Percentiles rank a stretch among this genome's conserved stretches.
Conservation (phyloP, 108 stramenopile genomes). For the Pseudonitzschia multiseries region DNA sequence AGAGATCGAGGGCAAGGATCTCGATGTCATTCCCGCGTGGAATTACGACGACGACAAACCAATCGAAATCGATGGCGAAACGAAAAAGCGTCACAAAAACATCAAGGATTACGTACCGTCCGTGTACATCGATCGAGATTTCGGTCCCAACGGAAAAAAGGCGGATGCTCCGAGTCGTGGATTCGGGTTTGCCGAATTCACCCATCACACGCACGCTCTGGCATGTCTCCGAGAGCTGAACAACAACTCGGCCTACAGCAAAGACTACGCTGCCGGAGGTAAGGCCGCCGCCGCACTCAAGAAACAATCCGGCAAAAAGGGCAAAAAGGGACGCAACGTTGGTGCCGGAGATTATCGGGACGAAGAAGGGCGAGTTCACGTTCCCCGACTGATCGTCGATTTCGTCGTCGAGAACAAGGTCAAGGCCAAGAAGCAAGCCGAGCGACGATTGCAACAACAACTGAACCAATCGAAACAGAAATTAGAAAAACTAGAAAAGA, state of each 20-base stretch:
- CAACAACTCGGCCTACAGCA: conserved; percentile 90
- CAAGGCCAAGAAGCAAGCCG: conserved; percentile 82
- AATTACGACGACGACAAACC: conserved; percentile 16
- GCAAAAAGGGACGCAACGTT: conserved; percentile 16
- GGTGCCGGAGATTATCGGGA: conserved; percentile 40
- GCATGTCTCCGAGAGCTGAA: conserved; percentile 95
- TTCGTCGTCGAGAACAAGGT: conserved; percentile 86
- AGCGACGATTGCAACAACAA: conserved; percentile 68
- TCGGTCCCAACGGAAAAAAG: conserved; percentile 46
- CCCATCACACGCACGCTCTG: conserved; percentile 93
- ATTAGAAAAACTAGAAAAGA: conserved; percentile 46
- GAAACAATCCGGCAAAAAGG: conserved; percentile 42
- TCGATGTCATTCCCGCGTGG: conserved; percentile 30
- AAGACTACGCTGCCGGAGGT: conserved; percentile 69
- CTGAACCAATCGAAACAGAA: conserved; percentile 73
- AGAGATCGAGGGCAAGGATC: conserved; percentile 22
- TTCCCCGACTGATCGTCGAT: conserved; percentile 83
- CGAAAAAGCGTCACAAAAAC: conserved; percentile 43
- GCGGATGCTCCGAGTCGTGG: conserved; percentile 81
- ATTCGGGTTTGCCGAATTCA: conserved; percentile 98
- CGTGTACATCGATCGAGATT: conserved; percentile 79
- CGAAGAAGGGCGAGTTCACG: conserved; percentile 50
- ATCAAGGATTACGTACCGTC: conserved; percentile 85
- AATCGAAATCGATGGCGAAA: not conserved
- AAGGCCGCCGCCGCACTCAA: conserved; percentile 50